phyloP scores from a whole-genome alignment of 139 green algal genomes.

The Auxenochlorella pyrenoidosa region DNA sequence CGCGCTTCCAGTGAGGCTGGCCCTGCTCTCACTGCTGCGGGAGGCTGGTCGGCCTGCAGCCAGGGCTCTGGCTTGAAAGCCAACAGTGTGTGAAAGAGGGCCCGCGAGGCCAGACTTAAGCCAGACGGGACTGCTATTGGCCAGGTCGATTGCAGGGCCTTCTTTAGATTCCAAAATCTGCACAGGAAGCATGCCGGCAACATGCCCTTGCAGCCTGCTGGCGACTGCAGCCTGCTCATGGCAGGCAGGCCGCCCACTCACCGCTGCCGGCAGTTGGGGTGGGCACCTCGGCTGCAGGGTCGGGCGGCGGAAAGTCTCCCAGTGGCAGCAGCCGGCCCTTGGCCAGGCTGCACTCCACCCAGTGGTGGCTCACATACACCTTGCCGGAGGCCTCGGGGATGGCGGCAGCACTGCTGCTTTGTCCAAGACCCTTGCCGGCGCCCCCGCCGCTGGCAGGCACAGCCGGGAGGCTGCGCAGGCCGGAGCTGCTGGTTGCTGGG shows the following conservation, averaged over 20 bases:
- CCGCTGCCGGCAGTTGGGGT: neutral
- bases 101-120: too few species aligned
- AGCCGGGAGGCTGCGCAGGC: neutral
- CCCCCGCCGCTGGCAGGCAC: neutral
- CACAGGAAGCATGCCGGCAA: too few species aligned
- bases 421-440: neutral
- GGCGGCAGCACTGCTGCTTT: neutral
- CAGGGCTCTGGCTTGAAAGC: neutral
- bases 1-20: neutral
- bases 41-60: conserved; percentile 4
- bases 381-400: neutral
- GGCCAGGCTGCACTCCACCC: conserved; percentile 17
- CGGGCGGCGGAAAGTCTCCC: neutral
- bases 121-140: too few species aligned
- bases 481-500: neutral
- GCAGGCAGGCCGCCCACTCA: neutral
- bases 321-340: neutral
- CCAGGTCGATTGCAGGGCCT: too few species aligned
- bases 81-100: too few species aligned
- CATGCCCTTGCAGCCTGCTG: too few species aligned
- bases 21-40: neutral
- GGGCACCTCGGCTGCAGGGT: neutral
- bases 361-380: neutral
- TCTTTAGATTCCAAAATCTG: too few species aligned
- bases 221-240: too few species aligned